These are phyloP conservation scores for Russula vinacea DNA, from an alignment of 768 basidiomycete genomes.

Conservation along the genomic window DNA sequence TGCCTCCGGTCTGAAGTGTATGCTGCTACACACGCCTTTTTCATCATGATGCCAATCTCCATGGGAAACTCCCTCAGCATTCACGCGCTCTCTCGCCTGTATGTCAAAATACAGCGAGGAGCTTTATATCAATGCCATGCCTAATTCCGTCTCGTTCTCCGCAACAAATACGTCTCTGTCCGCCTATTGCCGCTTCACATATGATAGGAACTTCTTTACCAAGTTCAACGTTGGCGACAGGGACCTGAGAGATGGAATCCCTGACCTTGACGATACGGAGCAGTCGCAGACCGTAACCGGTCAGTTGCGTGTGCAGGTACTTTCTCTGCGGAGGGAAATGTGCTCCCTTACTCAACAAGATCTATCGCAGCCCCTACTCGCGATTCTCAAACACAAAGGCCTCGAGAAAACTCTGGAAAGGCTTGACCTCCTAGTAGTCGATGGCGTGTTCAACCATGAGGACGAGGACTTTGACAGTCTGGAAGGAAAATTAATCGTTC, in stretches of 20 bases:
- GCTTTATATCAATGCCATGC: constrained; percentile 61
- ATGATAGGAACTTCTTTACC: constrained; percentile 64
- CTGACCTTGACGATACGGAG: constrained; percentile 37
- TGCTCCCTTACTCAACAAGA: constrained; percentile 30
- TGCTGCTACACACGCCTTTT: constrained; percentile 19
- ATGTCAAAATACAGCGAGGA: constrained; percentile 83
- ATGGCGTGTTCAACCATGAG: constrained; percentile 44
- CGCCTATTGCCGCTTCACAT: constrained; percentile 78
- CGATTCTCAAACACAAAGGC: constrained; percentile 69
- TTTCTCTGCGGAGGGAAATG: constrained; percentile 16
- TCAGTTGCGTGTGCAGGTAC: constrained; percentile 68
- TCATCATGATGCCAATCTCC: constrained; percentile 6
- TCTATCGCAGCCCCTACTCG: constrained; percentile 52
- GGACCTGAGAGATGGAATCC: constrained; percentile 24
- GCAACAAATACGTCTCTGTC: constrained; percentile 78
- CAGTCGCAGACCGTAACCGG: constrained; percentile 50
- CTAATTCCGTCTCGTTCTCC: constrained; percentile 60
- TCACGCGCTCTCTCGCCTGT: constrained; percentile 71
- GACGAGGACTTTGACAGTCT: constrained; percentile 55
- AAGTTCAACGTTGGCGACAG: constrained; percentile 49
- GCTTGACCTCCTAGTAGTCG: constrained; percentile 69
- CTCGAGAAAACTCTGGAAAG: constrained; percentile 74
- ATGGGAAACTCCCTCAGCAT: constrained; percentile 45
- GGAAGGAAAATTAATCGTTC: constrained; percentile 69
- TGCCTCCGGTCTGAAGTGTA: constrained; percentile 52